Base-by-base conservation (phyloP, 1,139 yeast genomes). In the Diutina catenulata region DNA sequence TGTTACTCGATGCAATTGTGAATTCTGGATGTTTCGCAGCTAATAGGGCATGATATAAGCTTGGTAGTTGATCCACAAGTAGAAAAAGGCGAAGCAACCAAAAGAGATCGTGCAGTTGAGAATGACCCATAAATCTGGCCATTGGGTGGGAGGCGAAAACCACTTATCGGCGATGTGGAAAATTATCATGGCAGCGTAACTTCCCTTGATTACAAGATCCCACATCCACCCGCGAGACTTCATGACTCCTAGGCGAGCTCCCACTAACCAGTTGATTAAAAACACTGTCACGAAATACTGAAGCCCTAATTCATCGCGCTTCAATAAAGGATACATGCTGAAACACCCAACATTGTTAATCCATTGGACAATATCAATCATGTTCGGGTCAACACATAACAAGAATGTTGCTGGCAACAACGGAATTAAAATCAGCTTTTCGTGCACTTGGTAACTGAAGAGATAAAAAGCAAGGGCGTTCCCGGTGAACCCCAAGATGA, bases 371-470 rank as follows among this genome's bases (percentile, higher is more conserved):
- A 86, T 73, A 3, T 93, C 76, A 15, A 79, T 68, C 13, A 74
- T 71, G 41, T 73, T 65, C 32, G 76, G 64, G 43, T 76, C 76
- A 35, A 76, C 72, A 31, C 70, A 59, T 27, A 73, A 64, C 15
- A 86, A 57, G 39, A 91, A 61, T 0, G 93, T 75, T 3, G 86
- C 74, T 3, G 98, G 98, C 49, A 91, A 56, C 43, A 93, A 65
- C 0, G 98, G 97, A 3, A 93, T 70, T 42, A 93, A 62, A 4
- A 93, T 88, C 0, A 77, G 60, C 58, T 91, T 84, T 55, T 91
- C 98, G 55, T 93, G 98, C 3, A 91, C 98, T 55, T 91, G 97
- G 62, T 86, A 93, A 20, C 95, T 81, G 53, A 91, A 91, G 37
- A 93, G 64, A 53, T 70, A 93, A 53, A 91, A 93, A 0, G 94